These are phyloP conservation scores for Sporormia fimetaria DNA, from an alignment of 495 filamentous ascomycete species.

Conservation along the genomic window DNA sequence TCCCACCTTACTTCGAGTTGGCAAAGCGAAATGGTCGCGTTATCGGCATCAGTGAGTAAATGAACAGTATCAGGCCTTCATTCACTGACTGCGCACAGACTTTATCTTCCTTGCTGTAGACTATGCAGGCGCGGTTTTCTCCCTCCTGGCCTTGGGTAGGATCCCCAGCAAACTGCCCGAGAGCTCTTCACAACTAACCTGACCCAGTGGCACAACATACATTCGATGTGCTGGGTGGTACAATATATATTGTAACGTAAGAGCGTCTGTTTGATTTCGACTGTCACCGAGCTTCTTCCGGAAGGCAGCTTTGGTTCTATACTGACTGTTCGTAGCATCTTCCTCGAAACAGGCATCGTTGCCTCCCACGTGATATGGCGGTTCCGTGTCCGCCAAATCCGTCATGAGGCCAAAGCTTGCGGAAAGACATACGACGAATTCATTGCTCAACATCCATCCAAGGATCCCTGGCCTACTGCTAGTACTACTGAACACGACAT, in stretches of 20 bases:
- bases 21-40: constrained; percentile 60
- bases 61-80: not conserved
- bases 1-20: constrained; percentile 62
- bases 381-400: constrained; percentile 48
- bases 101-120: constrained; percentile 60
- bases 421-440: constrained; percentile 55
- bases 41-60: constrained; percentile 42
- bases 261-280: constrained; percentile 1
- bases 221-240: constrained; percentile 59
- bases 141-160: constrained; percentile 46
- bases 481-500: too few species aligned
- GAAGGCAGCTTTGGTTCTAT: constrained; percentile 3
- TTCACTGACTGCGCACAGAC: constrained; percentile 21
- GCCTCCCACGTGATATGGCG: constrained; percentile 57
- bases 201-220: constrained; percentile 50
- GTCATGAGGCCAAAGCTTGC: constrained; percentile 43
- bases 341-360: constrained; percentile 61
- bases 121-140: constrained; percentile 62
- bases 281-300: not conserved
- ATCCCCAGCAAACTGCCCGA: not conserved
- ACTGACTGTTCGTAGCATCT: constrained; percentile 34
- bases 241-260: constrained; percentile 59
- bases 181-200: not conserved
- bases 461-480: too few species aligned
- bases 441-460: constrained; percentile 29